Conservation (phyloP, 768 basidiomycete genomes). For the Trametes gibbosa region DNA sequence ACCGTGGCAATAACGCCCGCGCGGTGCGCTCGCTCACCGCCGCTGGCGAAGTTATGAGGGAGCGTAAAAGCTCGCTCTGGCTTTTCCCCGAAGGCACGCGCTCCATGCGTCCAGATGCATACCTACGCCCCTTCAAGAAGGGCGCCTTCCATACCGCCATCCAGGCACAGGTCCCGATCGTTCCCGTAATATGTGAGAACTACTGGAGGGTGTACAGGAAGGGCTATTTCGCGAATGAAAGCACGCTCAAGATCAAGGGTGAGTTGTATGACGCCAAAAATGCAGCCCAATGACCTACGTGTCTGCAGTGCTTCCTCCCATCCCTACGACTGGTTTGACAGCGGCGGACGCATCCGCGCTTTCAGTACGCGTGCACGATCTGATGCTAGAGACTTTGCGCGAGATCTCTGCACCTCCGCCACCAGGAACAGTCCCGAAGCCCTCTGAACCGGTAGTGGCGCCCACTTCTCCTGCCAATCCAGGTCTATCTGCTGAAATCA, state of each 20-base stretch:
- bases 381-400: slow-evolving; percentile 76
- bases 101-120: slow-evolving; percentile 58
- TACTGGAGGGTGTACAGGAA: slow-evolving; percentile 85
- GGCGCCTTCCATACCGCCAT: slow-evolving; percentile 97
- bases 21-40: slow-evolving; percentile 75
- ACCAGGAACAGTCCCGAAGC: slow-evolving; percentile 21
- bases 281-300: background rate
- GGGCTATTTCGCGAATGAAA: slow-evolving; percentile 64
- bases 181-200: slow-evolving; percentile 91
- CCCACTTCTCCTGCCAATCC: background rate
- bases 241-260: slow-evolving; percentile 83
- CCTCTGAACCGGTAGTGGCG: slow-evolving; percentile 1
- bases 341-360: slow-evolving; percentile 69
- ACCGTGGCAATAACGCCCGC: slow-evolving; percentile 73
- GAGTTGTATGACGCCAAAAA: slow-evolving; percentile 20
- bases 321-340: slow-evolving; percentile 71
- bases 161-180: slow-evolving; percentile 84
- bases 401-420: slow-evolving; percentile 68
- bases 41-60: slow-evolving; percentile 79
- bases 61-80: slow-evolving; percentile 72
- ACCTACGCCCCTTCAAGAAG: slow-evolving; percentile 90
- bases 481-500: background rate
- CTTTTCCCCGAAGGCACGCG: slow-evolving; percentile 98
- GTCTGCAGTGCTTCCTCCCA: slow-evolving; percentile 80
- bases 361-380: slow-evolving; percentile 60